Base-by-base conservation (phyloP, 306 rosid species). In the Mimosa bimucronata region DNA sequence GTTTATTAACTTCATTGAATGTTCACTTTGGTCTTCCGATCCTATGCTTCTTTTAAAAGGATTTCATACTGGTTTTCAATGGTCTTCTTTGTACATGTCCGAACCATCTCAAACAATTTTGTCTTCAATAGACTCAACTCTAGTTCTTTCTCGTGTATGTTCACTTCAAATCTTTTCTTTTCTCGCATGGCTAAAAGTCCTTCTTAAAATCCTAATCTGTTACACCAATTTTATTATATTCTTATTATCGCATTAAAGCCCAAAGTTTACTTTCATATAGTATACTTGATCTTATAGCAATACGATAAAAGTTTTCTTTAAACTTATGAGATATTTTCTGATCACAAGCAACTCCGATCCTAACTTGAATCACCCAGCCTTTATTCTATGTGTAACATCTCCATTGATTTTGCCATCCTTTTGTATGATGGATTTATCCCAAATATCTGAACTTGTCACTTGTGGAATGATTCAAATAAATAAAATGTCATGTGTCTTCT, bases 401-500 rank as follows among this genome's bases (percentile, higher is more conserved):
- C 3, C 12, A n/a, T 53, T 3, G 2, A n/a, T 53, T n/a, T 53
- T 23, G 6, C 26, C 60, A n/a, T 53, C 26, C 7, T n/a, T 19
- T 19, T 53, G 26, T n/a, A 7, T 52, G 25, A 2, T 34, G 38
- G 5, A 52, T 19, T 19, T 3, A 53, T 53, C 11, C 60, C 60
- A 53, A 2, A 53, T 53, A 53, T 53, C 4, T 53, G 12, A 53
- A 53, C 11, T 7, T n/a, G 1, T 7, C 10, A 53, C 3, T 53
- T 19, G 13, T 53, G 60, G 6, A 53, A 53, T 53, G 60, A 53
- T 53, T 53, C 0, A 7, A 53, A n/a, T 18, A 6, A 6, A 12
- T 30, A 10, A 53, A 77, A 34, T 76, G 68, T 50, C 62, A 84
- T 23, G 12, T 53, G 79, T 73, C 23, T 65, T 82, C 21, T 41